These are phyloP conservation scores for Thraustotheca clavata DNA, from an alignment of 352 stramenopile species.

Conservation along the genomic window DNA sequence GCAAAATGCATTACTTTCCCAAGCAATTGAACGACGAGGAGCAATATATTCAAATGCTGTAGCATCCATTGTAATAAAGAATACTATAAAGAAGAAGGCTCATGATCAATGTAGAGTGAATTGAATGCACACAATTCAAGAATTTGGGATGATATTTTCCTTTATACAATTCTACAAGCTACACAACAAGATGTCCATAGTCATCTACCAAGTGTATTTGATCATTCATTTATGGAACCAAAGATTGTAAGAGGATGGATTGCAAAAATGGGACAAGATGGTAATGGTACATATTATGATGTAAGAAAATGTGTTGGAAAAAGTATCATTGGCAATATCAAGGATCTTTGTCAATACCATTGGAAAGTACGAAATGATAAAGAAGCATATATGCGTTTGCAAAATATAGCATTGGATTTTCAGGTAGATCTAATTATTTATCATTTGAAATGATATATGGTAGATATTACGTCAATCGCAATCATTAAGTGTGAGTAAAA, in stretches of 20 bases:
- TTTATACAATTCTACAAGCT: not conserved
- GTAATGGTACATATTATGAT: not conserved
- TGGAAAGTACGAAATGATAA: not conserved
- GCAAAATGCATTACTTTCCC: not conserved
- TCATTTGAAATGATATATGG: too few relatives aligned
- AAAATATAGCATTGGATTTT: not conserved
- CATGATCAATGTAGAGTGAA: not conserved
- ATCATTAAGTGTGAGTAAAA: not conserved
- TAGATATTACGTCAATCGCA: not conserved
- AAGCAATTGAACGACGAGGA: not conserved
- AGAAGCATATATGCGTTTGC: not conserved
- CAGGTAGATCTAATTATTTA: not conserved
- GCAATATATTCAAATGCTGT: not conserved
- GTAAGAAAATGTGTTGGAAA: not conserved
- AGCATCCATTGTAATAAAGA: not conserved
- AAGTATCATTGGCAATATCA: not conserved
- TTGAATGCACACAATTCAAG: not conserved
- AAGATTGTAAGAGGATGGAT: not conserved
- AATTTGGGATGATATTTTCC: conserved; percentile 2
- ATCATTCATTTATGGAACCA: not conserved
- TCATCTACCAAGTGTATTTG: not conserved
- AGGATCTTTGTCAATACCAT: not conserved
- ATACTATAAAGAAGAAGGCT: not conserved
- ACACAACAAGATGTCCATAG: not conserved
- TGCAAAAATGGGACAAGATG: not conserved